Evolutionary conservation across 139 green algal genomes (phyloP).

Genomic region (Micractinium conductrix): DNA sequence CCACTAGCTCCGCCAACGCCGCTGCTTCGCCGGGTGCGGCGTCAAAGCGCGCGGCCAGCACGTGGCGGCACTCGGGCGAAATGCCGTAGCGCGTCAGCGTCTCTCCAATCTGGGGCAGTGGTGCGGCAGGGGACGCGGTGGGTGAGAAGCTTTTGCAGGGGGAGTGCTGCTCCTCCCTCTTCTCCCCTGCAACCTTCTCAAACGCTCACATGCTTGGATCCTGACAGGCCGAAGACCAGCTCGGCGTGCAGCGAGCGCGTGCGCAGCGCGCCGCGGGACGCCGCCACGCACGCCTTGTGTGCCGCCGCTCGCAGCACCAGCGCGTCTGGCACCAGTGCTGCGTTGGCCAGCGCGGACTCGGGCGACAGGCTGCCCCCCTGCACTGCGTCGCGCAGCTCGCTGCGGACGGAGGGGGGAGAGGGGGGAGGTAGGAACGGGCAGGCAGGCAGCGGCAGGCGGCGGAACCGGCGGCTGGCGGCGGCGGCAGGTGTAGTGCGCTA

Average conservation of each 20-base stretch:
- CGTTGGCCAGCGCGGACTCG: conserved; percentile 56
- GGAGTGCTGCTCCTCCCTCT: too few species aligned
- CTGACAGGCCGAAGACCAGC: conserved; percentile 65
- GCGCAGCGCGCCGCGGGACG: conserved; percentile 35
- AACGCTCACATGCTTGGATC: conserved; percentile 61
- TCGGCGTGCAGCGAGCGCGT: conserved; percentile 64
- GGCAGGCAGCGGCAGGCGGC: neutral
- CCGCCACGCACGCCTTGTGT: conserved; percentile 40
- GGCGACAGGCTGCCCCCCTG: conserved; percentile 30
- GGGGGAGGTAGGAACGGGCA: neutral
- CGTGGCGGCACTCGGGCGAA: conserved; percentile 37
- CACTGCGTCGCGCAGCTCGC: conserved; percentile 46
- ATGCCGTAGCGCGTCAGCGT: conserved; percentile 67
- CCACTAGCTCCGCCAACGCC: conserved; percentile 20
- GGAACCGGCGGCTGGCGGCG: neutral
- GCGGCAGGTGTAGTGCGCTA: neutral
- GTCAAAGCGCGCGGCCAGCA: conserved; percentile 68
- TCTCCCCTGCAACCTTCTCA: too few species aligned
- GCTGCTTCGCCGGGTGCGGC: conserved; percentile 54
- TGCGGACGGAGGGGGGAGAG: conserved; percentile 9
- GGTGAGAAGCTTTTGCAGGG: too few species aligned
- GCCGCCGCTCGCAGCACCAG: conserved; percentile 58
- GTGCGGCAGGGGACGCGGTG: neutral
- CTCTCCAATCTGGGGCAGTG: conserved; percentile 56
- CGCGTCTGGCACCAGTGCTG: conserved; percentile 47